These are phyloP conservation scores for Vachellia pachyceras DNA, from an alignment of 306 rosid species.

Conservation along the genomic window DNA sequence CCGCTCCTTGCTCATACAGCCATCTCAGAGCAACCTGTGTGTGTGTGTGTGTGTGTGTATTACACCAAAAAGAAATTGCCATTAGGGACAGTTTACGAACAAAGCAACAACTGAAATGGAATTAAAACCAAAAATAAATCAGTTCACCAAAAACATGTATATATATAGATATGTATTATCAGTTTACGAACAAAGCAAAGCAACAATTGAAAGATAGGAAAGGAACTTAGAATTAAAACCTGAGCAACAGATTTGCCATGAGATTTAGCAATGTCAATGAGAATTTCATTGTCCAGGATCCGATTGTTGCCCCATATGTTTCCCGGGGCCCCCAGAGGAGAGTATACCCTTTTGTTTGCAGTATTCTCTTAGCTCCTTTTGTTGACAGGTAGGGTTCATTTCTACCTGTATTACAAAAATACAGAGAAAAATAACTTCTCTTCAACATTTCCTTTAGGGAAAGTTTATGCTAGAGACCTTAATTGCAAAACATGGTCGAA, in stretches of 20 bases:
- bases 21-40: background rate
- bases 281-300: conserved; percentile 37
- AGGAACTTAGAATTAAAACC: conserved; percentile 35
- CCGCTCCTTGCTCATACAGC: background rate
- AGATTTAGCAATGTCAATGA: background rate
- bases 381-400: conserved; percentile 60
- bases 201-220: too few species aligned
- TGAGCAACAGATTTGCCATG: conserved; percentile 36
- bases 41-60: too few species aligned
- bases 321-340: conserved; percentile 55
- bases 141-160: too few species aligned
- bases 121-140: too few species aligned
- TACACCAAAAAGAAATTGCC: too few species aligned
- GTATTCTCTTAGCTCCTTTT: conserved; percentile 45
- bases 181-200: background rate
- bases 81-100: too few species aligned
- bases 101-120: too few species aligned
- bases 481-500: too few species aligned
- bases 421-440: background rate
- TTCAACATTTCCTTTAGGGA: background rate
- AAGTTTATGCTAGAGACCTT: too few species aligned
- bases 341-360: conserved; percentile 50
- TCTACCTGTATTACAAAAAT: conserved; percentile 42
- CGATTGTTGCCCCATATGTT: conserved; percentile 41
- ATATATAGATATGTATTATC: too few species aligned